These are phyloP conservation scores for Collybia sp. DNA, from an alignment of 768 basidiomycete species.

Conservation along the genomic window DNA sequence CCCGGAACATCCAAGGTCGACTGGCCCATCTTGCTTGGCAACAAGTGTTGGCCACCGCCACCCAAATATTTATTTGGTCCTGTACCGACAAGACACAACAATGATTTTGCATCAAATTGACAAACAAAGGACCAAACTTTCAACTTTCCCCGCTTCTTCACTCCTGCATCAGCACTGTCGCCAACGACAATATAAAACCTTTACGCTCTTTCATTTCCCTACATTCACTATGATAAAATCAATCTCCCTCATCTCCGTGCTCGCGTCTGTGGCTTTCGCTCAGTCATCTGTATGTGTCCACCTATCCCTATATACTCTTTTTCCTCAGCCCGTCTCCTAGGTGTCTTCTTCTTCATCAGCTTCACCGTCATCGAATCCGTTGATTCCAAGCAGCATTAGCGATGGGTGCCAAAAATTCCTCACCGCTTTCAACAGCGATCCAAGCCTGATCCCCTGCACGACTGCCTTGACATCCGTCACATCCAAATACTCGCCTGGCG, in stretches of 20 bases:
- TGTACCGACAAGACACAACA: no score
- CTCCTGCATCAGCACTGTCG: slow-evolving; percentile 17
- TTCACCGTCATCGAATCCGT: slow-evolving; percentile 32
- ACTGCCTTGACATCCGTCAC: slow-evolving; percentile 56
- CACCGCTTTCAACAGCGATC: slow-evolving; percentile 55
- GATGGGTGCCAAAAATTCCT: slow-evolving; percentile 54
- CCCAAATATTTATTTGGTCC: no score
- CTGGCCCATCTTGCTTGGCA: no score
- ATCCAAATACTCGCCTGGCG: slow-evolving; percentile 45
- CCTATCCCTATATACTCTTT: not conserved
- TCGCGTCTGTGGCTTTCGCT: slow-evolving; percentile 47
- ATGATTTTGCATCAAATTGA: not conserved
- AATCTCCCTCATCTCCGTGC: slow-evolving; percentile 45
- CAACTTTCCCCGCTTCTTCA: slow-evolving; percentile 13
- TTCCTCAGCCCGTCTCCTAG: not conserved
- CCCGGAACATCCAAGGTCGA: no score
- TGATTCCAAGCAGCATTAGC: slow-evolving; percentile 70
- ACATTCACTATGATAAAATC: slow-evolving; percentile 43
- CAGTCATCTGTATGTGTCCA: slow-evolving; percentile 36
- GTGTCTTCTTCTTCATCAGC: slow-evolving; percentile 14
- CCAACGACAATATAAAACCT: slow-evolving; percentile 36
- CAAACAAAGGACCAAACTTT: slow-evolving; percentile 4
- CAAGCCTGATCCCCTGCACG: slow-evolving; percentile 56
- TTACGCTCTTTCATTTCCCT: slow-evolving; percentile 41
- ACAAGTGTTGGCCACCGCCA: no score